These are phyloP conservation scores for Physcomitrium patens DNA, from an alignment of 225 moss, liverwort and hornwort genomes.

Conservation along the genomic window DNA sequence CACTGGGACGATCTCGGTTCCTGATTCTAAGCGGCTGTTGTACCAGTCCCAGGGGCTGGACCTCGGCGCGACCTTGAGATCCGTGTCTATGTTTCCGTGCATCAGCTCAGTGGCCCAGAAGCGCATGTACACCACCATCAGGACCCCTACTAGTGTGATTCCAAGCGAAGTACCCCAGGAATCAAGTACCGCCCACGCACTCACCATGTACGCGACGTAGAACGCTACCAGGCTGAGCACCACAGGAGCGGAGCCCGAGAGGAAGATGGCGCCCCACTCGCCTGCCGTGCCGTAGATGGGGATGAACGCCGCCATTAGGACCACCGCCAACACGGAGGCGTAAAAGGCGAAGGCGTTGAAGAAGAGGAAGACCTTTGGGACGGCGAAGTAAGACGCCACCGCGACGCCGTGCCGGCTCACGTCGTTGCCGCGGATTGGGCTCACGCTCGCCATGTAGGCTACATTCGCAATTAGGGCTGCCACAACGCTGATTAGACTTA, in stretches of 20 bases:
- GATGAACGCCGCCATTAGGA: slow-evolving; percentile 65
- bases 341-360: slow-evolving; percentile 62
- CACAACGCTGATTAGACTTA: slow-evolving; percentile 43
- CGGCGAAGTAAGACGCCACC: slow-evolving; percentile 16
- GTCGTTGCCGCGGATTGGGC: slow-evolving; percentile 45
- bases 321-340: slow-evolving; percentile 45
- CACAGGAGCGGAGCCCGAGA: slow-evolving; percentile 59
- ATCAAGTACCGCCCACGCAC: slow-evolving; percentile 44
- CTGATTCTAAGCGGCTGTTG: slow-evolving; percentile 9
- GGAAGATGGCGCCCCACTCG: slow-evolving; percentile 60
- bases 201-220: slow-evolving; percentile 56
- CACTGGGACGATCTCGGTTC: background rate
- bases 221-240: slow-evolving; percentile 52
- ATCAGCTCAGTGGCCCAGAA: slow-evolving; percentile 52
- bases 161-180: slow-evolving; percentile 45
- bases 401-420: slow-evolving; percentile 35
- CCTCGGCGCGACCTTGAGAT: slow-evolving; percentile 28
- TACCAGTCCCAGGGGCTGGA: slow-evolving; percentile 50
- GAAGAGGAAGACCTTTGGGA: slow-evolving; percentile 48
- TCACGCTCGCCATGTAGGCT: slow-evolving; percentile 47
- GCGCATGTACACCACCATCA: slow-evolving; percentile 45
- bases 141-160: slow-evolving; percentile 41
- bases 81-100: slow-evolving; percentile 46
- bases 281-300: slow-evolving; percentile 49
- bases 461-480: slow-evolving; percentile 57